Percentiles rank a stretch among this genome's conserved stretches.
phyloP scores from a whole-genome alignment of 208 protist genomes.

The Strigomonas culicis region DNA sequence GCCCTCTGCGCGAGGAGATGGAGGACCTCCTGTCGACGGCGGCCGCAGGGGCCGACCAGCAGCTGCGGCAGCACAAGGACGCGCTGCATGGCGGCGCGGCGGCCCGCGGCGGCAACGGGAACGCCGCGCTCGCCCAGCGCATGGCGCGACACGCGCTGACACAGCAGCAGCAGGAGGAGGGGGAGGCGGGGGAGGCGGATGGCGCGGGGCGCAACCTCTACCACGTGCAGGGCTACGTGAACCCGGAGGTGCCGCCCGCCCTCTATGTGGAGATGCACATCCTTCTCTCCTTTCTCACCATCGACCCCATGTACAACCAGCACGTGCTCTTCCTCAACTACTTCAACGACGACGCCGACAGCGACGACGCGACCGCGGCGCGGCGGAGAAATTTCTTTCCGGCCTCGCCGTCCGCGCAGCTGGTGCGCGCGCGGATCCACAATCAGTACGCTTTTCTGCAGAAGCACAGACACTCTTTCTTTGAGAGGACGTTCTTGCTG shows the following conservation, averaged over 20 bases:
- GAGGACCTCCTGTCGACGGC: neutral
- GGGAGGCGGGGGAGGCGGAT: too few relatives aligned
- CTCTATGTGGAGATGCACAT: too few relatives aligned
- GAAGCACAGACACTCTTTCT: too few relatives aligned
- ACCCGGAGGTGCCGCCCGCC: too few relatives aligned
- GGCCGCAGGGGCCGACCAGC: neutral
- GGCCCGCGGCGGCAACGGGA: neutral
- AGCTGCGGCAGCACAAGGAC: neutral
- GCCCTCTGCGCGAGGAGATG: conserved; percentile 1
- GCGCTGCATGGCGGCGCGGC: neutral
- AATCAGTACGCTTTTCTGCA: too few relatives aligned
- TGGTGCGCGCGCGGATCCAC: too few relatives aligned
- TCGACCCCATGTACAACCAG: too few relatives aligned
- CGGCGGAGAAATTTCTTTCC: neutral
- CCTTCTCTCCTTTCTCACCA: too few relatives aligned
- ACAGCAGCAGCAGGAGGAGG: neutral
- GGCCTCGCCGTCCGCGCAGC: neutral
- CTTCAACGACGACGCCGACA: neutral
- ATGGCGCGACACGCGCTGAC: neutral
- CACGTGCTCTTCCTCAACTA: too few relatives aligned
- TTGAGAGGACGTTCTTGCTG: too few relatives aligned
- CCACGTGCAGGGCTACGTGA: too few relatives aligned
- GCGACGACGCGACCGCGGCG: neutral
- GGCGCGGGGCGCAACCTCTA: too few relatives aligned
- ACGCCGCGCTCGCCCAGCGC: neutral